These are phyloP conservation scores for Globisporangium cederbergense DNA, from an alignment of 352 stramenopile genomes.

Conservation along the genomic window DNA sequence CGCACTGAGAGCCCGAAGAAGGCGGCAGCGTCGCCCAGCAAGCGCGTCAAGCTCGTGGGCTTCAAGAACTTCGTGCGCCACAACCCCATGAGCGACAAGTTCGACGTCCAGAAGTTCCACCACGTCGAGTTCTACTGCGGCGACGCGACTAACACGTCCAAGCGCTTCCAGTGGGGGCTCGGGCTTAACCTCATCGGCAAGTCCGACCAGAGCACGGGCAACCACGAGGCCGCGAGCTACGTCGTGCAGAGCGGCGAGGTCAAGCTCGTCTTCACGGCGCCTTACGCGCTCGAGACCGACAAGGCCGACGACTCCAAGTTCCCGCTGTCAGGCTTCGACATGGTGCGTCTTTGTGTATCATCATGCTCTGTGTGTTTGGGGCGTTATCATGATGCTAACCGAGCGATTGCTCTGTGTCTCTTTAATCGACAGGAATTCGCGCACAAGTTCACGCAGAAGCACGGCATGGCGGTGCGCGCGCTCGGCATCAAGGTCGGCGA, in stretches of 20 bases:
- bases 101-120: conserved; percentile 78
- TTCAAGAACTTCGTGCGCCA: conserved; percentile 73
- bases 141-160: conserved; percentile 73
- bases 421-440: conserved; percentile 33
- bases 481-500: conserved; percentile 82
- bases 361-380: neutral
- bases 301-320: conserved; percentile 46
- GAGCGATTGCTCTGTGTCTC: conserved; percentile 3
- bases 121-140: conserved; percentile 84
- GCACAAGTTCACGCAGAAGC: conserved; percentile 77
- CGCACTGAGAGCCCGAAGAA: conserved; percentile 3
- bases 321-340: conserved; percentile 63
- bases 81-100: conserved; percentile 75
- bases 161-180: conserved; percentile 82
- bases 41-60: conserved; percentile 67
- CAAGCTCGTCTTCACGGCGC: conserved; percentile 86
- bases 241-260: conserved; percentile 79
- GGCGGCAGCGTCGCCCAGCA: conserved; percentile 18
- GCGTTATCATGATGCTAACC: neutral
- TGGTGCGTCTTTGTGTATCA: conserved; percentile 11
- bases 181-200: conserved; percentile 81
- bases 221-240: conserved; percentile 84
- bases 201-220: conserved; percentile 85
- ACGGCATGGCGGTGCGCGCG: conserved; percentile 77
- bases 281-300: conserved; percentile 74